Evolutionary conservation across 768 basidiomycete species (phyloP), one percentile per base, ranked within the genome.

Genomic region (Rhizopogon vesiculosus): DNA sequence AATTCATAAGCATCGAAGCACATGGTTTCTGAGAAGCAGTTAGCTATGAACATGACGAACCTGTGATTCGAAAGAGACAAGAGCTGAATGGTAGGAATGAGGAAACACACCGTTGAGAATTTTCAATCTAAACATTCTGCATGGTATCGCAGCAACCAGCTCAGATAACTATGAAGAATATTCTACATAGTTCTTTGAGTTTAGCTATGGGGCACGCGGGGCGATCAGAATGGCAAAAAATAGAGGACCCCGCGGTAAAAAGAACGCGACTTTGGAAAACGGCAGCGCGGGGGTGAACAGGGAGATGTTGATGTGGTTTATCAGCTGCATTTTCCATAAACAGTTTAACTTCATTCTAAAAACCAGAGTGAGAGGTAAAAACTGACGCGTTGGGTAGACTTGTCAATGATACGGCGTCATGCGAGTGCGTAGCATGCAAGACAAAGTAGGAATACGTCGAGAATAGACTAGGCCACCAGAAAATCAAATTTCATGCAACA

Each of bases 251-350:
- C n/a, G n/a, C n/a, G n/a, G n/a, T 42, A 94, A 70, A 67, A 89
- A 91, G 74, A 95, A 96, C 0, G 95, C 96, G 19, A 98, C 93
- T 73, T 97, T 98, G 12, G 91, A 93, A 72, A 96, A 95, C 33
- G 95, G 76, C 7, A 95, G 81, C 0, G 89, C 86, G 0, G 91
- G 89, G 0, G 90, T 92, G 73, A 98, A 97, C 33, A 98, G 81
- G 0, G 89, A 89, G 22, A 96, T 84, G 68, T 95, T 96, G 51
- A 96, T 73, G 22, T 81, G 77, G 64, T 92, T 93, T 18, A 92
- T 73, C 80, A 84, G 81, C 89, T 44, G 45, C 0, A 42, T 15
- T 48, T 9, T 3, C 7, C 2, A 22, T 35, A 8, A 31, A 48
- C 38, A 31, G 7, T 10, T 18, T 50, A 15, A 28, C 64, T 2